A percentile compares a stretch with the other conserved stretches of the same genome.
Conservation (phyloP, 2,329 filamentous ascomycete species). For the Pyricularia grisea region DNA sequence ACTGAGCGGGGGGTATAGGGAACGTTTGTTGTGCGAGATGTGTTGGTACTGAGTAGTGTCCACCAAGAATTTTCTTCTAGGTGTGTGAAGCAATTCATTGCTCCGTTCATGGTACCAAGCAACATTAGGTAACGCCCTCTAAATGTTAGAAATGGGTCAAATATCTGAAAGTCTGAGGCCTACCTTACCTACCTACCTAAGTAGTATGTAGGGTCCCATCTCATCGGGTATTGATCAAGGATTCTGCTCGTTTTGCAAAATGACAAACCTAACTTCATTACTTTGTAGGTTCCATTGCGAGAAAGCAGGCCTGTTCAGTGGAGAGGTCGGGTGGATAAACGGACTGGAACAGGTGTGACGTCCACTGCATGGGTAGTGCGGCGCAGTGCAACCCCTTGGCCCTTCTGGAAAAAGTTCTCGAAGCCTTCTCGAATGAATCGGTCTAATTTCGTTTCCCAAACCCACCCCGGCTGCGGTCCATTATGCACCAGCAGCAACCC, state of each 20-base stretch:
- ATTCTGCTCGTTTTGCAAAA: not conserved
- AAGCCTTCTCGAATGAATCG: constrained; percentile 7
- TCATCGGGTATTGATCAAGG: not conserved
- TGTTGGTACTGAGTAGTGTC: not conserved
- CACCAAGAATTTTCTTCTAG: not conserved
- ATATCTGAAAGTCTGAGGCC: too few relatives aligned
- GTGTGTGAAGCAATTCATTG: not conserved
- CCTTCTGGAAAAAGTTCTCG: constrained; percentile 7
- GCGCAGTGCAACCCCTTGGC: not conserved
- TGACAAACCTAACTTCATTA: not conserved
- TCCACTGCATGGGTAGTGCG: not conserved
- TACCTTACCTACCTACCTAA: not conserved
- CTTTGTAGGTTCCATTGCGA: not conserved
- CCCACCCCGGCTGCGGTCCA: not conserved
- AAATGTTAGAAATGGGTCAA: too few relatives aligned
- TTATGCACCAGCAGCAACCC: not conserved
- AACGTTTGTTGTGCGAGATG: too few relatives aligned
- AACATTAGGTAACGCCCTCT: not conserved
- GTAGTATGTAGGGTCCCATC: not conserved
- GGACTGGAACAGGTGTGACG: not conserved
- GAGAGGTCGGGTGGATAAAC: not conserved
- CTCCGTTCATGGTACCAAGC: too few relatives aligned
- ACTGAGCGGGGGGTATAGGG: too few relatives aligned
- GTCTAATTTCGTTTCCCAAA: constrained; percentile 2
- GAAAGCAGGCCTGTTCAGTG: not conserved